Evolutionary conservation across 2,329 filamentous ascomycete genomes (phyloP).

Genomic region (Graphilbum sp.): DNA sequence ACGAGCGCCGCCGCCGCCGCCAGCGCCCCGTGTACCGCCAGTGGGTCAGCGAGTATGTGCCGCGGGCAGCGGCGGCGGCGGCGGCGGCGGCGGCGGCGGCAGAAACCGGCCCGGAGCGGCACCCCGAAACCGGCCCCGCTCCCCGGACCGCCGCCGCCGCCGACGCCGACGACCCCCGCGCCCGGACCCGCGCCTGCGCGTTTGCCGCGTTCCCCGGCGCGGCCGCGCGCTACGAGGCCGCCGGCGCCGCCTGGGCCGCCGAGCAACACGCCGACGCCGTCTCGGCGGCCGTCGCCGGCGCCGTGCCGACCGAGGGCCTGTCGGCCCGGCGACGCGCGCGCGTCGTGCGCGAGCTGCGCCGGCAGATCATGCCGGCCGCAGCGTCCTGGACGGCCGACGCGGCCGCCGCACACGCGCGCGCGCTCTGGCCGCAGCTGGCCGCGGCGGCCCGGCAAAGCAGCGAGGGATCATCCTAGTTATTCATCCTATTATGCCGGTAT

Average conservation of each 20-base stretch:
- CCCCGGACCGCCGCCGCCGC: neutral
- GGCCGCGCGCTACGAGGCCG: conserved; percentile 24
- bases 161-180: conserved; percentile 17
- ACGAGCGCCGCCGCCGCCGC: conserved; percentile 39
- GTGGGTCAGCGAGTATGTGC: conserved; percentile 51
- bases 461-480: too few relatives aligned
- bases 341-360: conserved; percentile 6
- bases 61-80: conserved; percentile 23
- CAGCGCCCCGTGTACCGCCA: conserved; percentile 38
- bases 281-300: conserved; percentile 15
- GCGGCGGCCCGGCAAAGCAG: too few relatives aligned
- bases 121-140: neutral
- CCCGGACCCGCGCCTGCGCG: conserved; percentile 33
- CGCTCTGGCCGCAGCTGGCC: too few relatives aligned
- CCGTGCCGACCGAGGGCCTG: conserved; percentile 11
- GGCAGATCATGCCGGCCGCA: neutral
- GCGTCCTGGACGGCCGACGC: too few relatives aligned
- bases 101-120: neutral
- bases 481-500: too few relatives aligned
- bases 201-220: conserved; percentile 31
- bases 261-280: conserved; percentile 25
- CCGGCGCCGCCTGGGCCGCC: conserved; percentile 23
- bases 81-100: conserved; percentile 15
- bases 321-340: conserved; percentile 17
- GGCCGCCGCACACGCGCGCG: too few relatives aligned